phyloP scores from a whole-genome alignment of 2,329 filamentous ascomycete genomes.

The Aspergillus felis region DNA sequence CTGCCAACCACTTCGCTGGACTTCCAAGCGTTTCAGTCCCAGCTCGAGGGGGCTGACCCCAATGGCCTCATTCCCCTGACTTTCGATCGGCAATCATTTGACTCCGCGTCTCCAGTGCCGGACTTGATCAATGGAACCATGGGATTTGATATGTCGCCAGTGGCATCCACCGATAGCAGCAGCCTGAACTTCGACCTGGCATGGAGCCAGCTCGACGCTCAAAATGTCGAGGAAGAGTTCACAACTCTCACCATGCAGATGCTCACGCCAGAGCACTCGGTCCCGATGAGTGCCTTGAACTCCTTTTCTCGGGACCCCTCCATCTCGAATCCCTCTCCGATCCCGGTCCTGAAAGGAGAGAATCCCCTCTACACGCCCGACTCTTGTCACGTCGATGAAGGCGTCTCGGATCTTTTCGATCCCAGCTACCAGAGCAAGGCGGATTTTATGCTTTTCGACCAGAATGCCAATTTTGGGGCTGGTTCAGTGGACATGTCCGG shows the following conservation, averaged over 20 bases:
- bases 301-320: constrained; percentile 15
- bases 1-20: constrained; percentile 18
- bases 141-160: constrained; percentile 20
- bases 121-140: constrained; percentile 18
- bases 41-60: constrained; percentile 6
- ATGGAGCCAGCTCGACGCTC: constrained; percentile 20
- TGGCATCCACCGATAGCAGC: constrained; percentile 16
- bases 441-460: constrained; percentile 24
- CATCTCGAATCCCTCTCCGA: constrained; percentile 17
- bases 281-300: constrained; percentile 12
- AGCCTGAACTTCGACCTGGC: constrained; percentile 21
- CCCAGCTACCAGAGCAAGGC: constrained; percentile 13
- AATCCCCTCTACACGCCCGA: constrained; percentile 28
- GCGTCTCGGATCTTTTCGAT: constrained; percentile 18
- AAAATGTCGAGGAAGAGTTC: constrained; percentile 21
- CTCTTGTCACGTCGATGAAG: constrained; percentile 20
- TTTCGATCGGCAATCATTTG: constrained; percentile 23
- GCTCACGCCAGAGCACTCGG: constrained; percentile 13
- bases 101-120: constrained; percentile 18
- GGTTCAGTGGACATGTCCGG: constrained; percentile 5
- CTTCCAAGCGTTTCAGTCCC: constrained; percentile 25
- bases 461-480: background rate
- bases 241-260: constrained; percentile 23
- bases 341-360: constrained; percentile 23
- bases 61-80: constrained; percentile 25